Base-by-base conservation (phyloP, 495 filamentous ascomycete genomes). In the Cercophora samala region DNA sequence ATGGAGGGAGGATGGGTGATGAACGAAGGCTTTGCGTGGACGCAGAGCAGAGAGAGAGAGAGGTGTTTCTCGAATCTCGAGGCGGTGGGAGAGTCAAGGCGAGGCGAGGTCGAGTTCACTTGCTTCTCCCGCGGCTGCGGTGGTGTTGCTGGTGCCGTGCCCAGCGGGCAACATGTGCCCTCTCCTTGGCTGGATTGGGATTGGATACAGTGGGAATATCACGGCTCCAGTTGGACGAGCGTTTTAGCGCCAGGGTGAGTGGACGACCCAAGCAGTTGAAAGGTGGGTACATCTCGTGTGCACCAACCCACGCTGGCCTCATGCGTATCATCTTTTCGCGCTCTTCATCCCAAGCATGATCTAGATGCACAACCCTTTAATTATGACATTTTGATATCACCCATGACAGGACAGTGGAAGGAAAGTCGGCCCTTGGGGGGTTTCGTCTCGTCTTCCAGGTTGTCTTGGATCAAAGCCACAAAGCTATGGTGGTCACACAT, bases 181-280 rank as follows among this genome's bases (percentile, higher is more conserved):
- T 56, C n/a, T 56, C n/a, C n/a, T 23, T 19, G 53, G 53, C 53
- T 19, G 15, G 53, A 56, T 56, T 56, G 53, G 53, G 53, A 56
- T 66, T 58, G 58, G 29, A 37, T 26, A 66, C 63, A 60, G 67
- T 66, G 64, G 51, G 63, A 66, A 69, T 62, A 64, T 62, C 53
- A 23, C 26, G 52, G 52, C 42, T 68, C 55, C 19, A 53, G 56
- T 55, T 62, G 42, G 25, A 61, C 42, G 52, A 55, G 23, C 42
- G 25, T 54, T 26, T 64, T 69, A 69, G 58, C 60, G 67, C 29
- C 22, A 19, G 53, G 53, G 22, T 56, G 53, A 23, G 53, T 21
- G 22, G 53, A 11, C 24, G 21, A 19, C 52, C n/a, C n/a, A 8
- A 8, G 4, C 6, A 56, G 21, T 58, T 22, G 52, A 42, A 64